Evolutionary conservation across 1,284 basidiomycete genomes (phyloP), one percentile per base, ranked within the genome.

Genomic region (Ganoderma sp.): DNA sequence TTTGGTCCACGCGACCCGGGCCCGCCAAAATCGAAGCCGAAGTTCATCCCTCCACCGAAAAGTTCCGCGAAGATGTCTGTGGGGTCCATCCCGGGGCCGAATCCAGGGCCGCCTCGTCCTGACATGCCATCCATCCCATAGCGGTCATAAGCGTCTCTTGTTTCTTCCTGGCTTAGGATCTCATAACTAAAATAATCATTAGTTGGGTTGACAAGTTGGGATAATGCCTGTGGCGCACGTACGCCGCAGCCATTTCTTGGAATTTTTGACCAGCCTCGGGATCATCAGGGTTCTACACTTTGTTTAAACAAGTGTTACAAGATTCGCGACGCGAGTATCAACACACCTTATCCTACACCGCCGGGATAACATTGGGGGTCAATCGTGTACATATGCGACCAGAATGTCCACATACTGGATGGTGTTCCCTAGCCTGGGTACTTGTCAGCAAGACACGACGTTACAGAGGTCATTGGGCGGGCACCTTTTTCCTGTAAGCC

Each of bases 171-270:
- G 74, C 88, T 91, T 15, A 98, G 83, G 54, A 94, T 91, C 79
- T 97, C 96, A 75, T 97, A 98, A 32, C 93, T 95, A 71, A 9
- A 50, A 56, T n/a, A 43, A 58, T 48, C 63, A 58, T 56, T 57
- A 42, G 62, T 17, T 52, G 63, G 61, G 19, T 14, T 43, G 45
- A 37, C 34, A 56, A 41, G 37, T 57, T 61, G 63, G 69, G 45
- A n/a, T 8, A 22, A 64, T 52, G 54, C 32, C 69, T n/a, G 28
- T 63, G 58, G 86, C 91, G 72, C 77, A 95, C 87, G 96, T 76
- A 95, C 87, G 96, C 96, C 39, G 93, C 90, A 58, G 88, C 91
- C 80, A 97, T 91, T 74, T 94, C 92, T 78, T 97, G 95, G 75
- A 97, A 97, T 67, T 90, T 93, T 74, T 90, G 85, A 56, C 88